Evolutionary conservation across 257 asterid species (phyloP).

Genomic region (Solanum ossicruentum): DNA sequence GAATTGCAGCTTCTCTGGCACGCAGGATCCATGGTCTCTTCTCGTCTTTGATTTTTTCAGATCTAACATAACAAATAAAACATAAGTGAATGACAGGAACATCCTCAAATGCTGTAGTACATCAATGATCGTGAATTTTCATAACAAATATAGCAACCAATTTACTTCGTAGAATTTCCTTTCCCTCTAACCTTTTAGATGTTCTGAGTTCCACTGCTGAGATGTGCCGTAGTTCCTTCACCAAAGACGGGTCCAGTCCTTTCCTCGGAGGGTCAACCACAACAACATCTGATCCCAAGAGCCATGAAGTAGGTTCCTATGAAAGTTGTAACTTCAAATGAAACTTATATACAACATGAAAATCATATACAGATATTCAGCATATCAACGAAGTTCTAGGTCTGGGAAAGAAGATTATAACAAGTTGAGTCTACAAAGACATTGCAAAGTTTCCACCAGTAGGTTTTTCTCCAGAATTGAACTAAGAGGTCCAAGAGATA

Average conservation of each 20-base stretch:
- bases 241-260: slow-evolving; percentile 72
- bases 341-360: neutral
- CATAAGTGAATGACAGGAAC: slow-evolving; percentile 2
- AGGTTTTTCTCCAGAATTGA: neutral
- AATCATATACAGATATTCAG: neutral
- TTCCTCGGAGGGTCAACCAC: slow-evolving; percentile 98
- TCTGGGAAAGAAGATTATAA: neutral
- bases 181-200: slow-evolving; percentile 41
- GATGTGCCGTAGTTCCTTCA: slow-evolving; percentile 41
- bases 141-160: neutral
- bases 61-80: slow-evolving; percentile 19
- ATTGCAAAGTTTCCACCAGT: neutral
- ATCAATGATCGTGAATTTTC: neutral
- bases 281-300: slow-evolving; percentile 78
- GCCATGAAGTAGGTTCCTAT: slow-evolving; percentile 91
- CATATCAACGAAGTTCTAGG: neutral
- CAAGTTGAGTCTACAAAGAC: neutral
- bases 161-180: slow-evolving; percentile 1
- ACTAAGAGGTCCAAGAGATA: neutral
- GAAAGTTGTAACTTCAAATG: slow-evolving; percentile 3
- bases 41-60: slow-evolving; percentile 37
- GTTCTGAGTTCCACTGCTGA: slow-evolving; percentile 28
- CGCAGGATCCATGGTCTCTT: slow-evolving; percentile 90
- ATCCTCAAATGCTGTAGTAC: neutral
- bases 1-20: slow-evolving; percentile 60